Base-by-base conservation (phyloP, 495 filamentous ascomycete genomes). In the Chaetomium fimeti region DNA sequence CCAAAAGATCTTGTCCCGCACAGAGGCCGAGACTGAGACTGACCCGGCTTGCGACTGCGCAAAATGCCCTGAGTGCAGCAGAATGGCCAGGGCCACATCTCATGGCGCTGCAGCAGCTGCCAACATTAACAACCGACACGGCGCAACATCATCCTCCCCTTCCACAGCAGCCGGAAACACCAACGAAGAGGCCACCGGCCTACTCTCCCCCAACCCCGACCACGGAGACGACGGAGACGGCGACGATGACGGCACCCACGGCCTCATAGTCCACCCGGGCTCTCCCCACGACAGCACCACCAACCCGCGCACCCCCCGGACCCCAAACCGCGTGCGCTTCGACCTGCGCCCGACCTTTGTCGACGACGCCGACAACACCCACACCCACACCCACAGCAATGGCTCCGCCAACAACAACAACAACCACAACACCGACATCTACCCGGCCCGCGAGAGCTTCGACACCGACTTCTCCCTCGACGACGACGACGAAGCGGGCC, bases 311-410 rank as follows among this genome's bases (percentile, higher is more conserved):
- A 85, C 86, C 13, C 91, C 92, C 25, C 83, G 93, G 52, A 97
- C 91, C 1, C 84, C 87, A 12, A 91, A 93, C 72, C 84, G 92
- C 42, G 94, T 98, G 40, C 88, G 91, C 60, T 98, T 98, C 76
- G 88, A 96, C 56, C 79, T 96, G n/a, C 75, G 77, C 68, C 74
- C 77, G 53, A 77, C 76, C 55, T 75, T 79, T 58, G 77, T 81
- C 61, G 48, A 65, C 72, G n/a, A 60, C 64, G 48, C 71, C 64
- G 47, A 71, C 51, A 66, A 38, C 47, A n/a, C 42, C 18, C 15
- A n/a, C 22, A 5, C 3, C 27, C 24, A 36, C 56, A 18, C 29
- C 24, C 13, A 2, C 60, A 8, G 28, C 40, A 73, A 78, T 70
- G 72, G 73, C 40, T 43, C 40, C 64, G 45, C 71, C 40, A 5